These are phyloP conservation scores for Amauroascus verrucosus DNA, from an alignment of 2,329 filamentous ascomycete species.

Conservation along the genomic window DNA sequence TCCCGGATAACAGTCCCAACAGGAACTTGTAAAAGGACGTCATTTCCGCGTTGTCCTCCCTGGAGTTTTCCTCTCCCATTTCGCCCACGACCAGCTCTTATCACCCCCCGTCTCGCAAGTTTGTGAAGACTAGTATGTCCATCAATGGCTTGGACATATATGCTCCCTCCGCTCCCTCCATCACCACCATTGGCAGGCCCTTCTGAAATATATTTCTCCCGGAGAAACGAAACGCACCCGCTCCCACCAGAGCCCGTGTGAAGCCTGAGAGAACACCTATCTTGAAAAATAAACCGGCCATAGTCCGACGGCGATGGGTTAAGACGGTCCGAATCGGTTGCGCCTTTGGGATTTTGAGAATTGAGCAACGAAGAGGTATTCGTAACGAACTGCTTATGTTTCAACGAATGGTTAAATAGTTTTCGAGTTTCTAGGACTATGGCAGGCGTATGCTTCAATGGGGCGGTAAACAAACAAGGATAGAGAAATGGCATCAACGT, in stretches of 20 bases:
- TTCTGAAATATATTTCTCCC: constrained; percentile 79
- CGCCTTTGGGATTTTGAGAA: background rate
- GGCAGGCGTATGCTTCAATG: constrained; percentile 15
- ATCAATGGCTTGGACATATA: constrained; percentile 88
- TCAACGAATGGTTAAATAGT: constrained; percentile 14
- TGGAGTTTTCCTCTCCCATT: constrained; percentile 41
- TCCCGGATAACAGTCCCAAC: constrained; percentile 87
- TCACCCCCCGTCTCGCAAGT: constrained; percentile 62
- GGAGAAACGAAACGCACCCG: constrained; percentile 87
- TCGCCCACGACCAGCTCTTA: constrained; percentile 37
- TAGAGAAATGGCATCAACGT: constrained; percentile 29
- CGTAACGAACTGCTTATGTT: constrained; percentile 8
- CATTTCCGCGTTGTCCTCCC: constrained; percentile 68
- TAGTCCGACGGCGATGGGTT: constrained; percentile 81
- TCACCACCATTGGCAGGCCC: constrained; percentile 93
- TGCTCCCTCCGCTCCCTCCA: constrained; percentile 78
- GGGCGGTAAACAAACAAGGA: constrained; percentile 20
- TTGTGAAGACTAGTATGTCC: constrained; percentile 92
- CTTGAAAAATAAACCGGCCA: constrained; percentile 69
- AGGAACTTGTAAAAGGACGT: constrained; percentile 79
- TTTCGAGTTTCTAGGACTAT: constrained; percentile 13
- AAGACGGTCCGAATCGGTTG: constrained; percentile 45
- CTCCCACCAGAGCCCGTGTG: constrained; percentile 74
- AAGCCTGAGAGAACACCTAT: constrained; percentile 69
- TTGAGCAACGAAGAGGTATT: constrained; percentile 8